These are phyloP conservation scores for Ramaria sp. DNA, from an alignment of 768 basidiomycete species.

Conservation along the genomic window DNA sequence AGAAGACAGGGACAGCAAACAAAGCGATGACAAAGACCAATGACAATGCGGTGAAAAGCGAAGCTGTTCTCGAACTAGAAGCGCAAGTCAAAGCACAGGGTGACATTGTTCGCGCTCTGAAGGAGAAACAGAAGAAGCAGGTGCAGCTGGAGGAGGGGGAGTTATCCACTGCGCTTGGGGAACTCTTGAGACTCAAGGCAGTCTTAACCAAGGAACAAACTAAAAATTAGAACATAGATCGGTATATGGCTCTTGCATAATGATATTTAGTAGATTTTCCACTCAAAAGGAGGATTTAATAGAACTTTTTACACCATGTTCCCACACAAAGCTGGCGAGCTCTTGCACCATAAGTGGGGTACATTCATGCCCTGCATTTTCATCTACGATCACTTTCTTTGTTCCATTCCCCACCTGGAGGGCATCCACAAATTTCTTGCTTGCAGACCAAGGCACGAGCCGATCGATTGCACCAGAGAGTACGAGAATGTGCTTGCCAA, in stretches of 20 bases:
- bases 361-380: slow-evolving; percentile 51
- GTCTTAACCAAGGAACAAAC: slow-evolving; percentile 30
- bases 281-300: background rate
- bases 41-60: slow-evolving; percentile 44
- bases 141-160: slow-evolving; percentile 50
- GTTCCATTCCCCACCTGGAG: slow-evolving; percentile 47
- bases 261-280: background rate
- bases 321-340: slow-evolving; percentile 18
- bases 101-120: slow-evolving; percentile 58
- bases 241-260: background rate
- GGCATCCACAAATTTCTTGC: slow-evolving; percentile 42
- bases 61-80: slow-evolving; percentile 65
- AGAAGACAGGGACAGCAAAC: slow-evolving; percentile 38
- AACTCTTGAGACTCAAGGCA: slow-evolving; percentile 54
- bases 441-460: slow-evolving; percentile 56
- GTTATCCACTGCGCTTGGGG: slow-evolving; percentile 48
- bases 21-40: slow-evolving; percentile 36
- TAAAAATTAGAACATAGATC: background rate
- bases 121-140: slow-evolving; percentile 45
- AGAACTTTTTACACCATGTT: background rate
- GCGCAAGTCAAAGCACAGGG: slow-evolving; percentile 70
- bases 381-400: slow-evolving; percentile 45
- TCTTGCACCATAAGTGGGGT: slow-evolving; percentile 49
- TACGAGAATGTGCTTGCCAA: slow-evolving; percentile 64
- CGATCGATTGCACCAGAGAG: slow-evolving; percentile 56